Conservation (phyloP, 176 grass and related monocot genomes). For the Juncus inflexus region DNA sequence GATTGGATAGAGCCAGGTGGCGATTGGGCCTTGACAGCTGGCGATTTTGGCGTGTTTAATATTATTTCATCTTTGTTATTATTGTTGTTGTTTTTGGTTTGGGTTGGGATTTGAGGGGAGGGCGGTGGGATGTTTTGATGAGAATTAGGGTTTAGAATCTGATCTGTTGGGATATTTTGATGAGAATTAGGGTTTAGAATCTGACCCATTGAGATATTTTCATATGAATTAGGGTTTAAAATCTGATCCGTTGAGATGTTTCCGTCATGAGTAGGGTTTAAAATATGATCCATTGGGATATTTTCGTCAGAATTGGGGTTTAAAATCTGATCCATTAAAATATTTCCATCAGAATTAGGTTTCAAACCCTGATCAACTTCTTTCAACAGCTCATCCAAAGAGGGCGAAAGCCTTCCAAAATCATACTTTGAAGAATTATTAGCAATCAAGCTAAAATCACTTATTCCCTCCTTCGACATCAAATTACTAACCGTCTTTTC, state of each 20-base stretch:
- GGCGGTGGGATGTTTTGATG: neutral
- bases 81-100: neutral
- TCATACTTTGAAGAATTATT: slow-evolving; percentile 25
- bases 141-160: neutral
- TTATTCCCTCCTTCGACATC: slow-evolving; percentile 3
- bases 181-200: neutral
- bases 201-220: slow-evolving; percentile 11
- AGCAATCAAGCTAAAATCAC: slow-evolving; percentile 14
- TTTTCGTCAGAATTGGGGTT: neutral
- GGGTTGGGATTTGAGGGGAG: slow-evolving; percentile 6
- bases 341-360: slow-evolving; percentile 27
- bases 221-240: neutral
- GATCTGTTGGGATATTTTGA: slow-evolving; percentile 4
- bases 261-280: neutral
- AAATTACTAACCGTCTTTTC: neutral
- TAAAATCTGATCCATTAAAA: neutral
- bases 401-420: slow-evolving; percentile 50
- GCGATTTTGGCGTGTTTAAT: neutral
- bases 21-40: neutral
- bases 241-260: neutral
- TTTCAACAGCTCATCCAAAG: slow-evolving; percentile 43
- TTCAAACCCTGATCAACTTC: slow-evolving; percentile 35
- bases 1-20: too few species aligned
- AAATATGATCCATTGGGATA: neutral
- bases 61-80: neutral